phyloP scores from a whole-genome alignment of 1,284 basidiomycete genomes.

The Coniferiporia sulphurascens region DNA sequence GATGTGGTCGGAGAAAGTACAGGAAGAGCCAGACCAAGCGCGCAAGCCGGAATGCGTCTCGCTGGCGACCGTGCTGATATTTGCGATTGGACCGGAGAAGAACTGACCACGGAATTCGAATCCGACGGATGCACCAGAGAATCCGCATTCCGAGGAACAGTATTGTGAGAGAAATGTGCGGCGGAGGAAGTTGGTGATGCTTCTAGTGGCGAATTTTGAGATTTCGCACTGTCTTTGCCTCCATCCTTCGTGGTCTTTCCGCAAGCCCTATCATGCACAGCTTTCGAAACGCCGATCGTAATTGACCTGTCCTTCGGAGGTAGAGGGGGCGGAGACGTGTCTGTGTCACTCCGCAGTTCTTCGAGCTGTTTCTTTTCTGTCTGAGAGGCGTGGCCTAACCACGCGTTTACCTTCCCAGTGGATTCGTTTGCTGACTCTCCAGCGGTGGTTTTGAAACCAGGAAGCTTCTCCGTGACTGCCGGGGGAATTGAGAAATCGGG shows the following conservation, averaged over 20 bases:
- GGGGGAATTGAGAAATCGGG: background rate
- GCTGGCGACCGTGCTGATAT: background rate
- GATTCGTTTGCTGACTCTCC: background rate
- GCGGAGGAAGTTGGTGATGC: no score
- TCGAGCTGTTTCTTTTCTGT: no score
- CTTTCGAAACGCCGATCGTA: no score
- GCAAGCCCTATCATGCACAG: no score
- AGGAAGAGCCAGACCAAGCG: background rate
- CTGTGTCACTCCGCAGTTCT: background rate
- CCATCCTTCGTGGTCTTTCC: no score
- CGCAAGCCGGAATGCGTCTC: background rate
- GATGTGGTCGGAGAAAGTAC: conserved; percentile 1
- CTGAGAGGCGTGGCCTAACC: background rate
- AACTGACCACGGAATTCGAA: no score
- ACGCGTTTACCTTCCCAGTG: background rate
- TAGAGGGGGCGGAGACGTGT: background rate
- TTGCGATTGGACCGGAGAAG: background rate
- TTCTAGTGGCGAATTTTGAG: no score
- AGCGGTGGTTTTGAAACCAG: background rate
- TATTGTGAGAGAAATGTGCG: no score
- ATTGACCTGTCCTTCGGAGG: background rate
- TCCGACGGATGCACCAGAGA: no score
- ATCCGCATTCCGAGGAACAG: no score
- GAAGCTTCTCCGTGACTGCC: background rate
- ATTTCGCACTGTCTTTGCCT: no score